Percentiles rank a stretch among this genome's conserved stretches.
Evolutionary conservation across 2,329 filamentous ascomycete species (phyloP).

Genomic region (Spiromastix sp.): DNA sequence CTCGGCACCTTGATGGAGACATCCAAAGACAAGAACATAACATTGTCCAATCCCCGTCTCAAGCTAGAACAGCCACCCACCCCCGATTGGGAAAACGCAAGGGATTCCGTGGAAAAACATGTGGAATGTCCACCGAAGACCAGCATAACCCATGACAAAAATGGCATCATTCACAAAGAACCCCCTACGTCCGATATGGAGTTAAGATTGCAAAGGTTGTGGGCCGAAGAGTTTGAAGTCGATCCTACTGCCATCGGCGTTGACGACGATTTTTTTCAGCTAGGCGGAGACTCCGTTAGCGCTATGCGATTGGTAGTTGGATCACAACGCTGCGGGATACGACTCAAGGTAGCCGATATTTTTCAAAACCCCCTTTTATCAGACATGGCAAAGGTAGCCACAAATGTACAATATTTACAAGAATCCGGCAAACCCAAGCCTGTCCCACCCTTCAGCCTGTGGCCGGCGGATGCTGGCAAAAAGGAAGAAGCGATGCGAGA

Average conservation of each 20-base stretch:
- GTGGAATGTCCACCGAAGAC: too few species aligned
- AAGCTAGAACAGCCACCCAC: too few species aligned
- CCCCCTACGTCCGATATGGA: background rate
- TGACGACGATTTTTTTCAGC: constrained; percentile 18
- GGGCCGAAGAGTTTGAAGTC: constrained; percentile 7
- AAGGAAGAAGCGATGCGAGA: constrained; percentile 8
- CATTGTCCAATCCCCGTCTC: too few species aligned
- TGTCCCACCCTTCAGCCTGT: too few species aligned
- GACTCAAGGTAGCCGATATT: constrained; percentile 9
- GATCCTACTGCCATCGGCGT: constrained; percentile 9
- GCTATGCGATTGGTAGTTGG: background rate
- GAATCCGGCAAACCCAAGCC: background rate
- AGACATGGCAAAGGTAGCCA: constrained; percentile 41
- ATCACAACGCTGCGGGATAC: background rate
- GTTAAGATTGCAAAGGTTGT: constrained; percentile 3
- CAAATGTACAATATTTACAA: constrained; percentile 21
- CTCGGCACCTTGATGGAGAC: too few species aligned
- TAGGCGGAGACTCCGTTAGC: constrained; percentile 16
- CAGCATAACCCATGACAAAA: too few species aligned
- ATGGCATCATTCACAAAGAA: too few species aligned
- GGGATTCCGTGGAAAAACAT: too few species aligned
- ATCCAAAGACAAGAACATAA: too few species aligned
- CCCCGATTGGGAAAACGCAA: too few species aligned
- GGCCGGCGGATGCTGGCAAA: constrained; percentile 6
- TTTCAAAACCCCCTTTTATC: constrained; percentile 8